Evolutionary conservation across 768 basidiomycete species (phyloP).

Genomic region (Lentinula aciculospora): DNA sequence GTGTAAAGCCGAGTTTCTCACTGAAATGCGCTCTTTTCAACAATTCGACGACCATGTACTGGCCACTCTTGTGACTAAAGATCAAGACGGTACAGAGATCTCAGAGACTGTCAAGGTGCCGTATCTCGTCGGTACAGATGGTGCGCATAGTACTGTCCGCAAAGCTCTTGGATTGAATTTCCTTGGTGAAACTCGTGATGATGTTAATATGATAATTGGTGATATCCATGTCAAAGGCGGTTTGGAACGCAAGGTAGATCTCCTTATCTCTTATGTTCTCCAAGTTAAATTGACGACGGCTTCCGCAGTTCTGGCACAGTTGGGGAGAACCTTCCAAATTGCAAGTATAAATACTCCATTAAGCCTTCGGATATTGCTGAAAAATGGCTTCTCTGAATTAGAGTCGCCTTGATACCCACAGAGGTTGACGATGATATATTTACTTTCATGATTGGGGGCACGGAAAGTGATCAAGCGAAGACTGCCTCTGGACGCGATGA

Average conservation of each 20-base stretch:
- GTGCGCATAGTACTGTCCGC: conserved; percentile 11
- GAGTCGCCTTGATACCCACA: not conserved
- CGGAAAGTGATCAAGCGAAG: not conserved
- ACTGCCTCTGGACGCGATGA: conserved; percentile 9
- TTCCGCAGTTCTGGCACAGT: conserved; percentile 15
- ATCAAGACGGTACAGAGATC: not conserved
- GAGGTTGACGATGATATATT: conserved; percentile 5
- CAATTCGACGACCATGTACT: conserved; percentile 19
- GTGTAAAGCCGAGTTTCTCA: conserved; percentile 17
- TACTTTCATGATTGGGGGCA: conserved; percentile 6
- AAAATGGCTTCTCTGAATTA: not conserved
- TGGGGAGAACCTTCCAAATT: conserved; percentile 11
- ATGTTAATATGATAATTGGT: conserved; percentile 7
- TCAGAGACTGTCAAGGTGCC: not conserved
- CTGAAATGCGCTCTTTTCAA: conserved; percentile 23
- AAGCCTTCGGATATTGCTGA: not conserved
- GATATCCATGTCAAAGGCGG: conserved; percentile 14
- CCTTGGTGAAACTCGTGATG: conserved; percentile 11
- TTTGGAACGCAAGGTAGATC: not conserved
- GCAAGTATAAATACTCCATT: not conserved
- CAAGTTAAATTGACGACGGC: too few species aligned
- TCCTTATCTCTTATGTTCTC: not conserved
- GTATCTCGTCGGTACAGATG: conserved; percentile 11
- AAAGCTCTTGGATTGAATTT: conserved; percentile 12
- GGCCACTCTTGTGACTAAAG: conserved; percentile 13